These are phyloP conservation scores for Licmophora abbreviata DNA, from an alignment of 108 stramenopile species.

Conservation along the genomic window DNA sequence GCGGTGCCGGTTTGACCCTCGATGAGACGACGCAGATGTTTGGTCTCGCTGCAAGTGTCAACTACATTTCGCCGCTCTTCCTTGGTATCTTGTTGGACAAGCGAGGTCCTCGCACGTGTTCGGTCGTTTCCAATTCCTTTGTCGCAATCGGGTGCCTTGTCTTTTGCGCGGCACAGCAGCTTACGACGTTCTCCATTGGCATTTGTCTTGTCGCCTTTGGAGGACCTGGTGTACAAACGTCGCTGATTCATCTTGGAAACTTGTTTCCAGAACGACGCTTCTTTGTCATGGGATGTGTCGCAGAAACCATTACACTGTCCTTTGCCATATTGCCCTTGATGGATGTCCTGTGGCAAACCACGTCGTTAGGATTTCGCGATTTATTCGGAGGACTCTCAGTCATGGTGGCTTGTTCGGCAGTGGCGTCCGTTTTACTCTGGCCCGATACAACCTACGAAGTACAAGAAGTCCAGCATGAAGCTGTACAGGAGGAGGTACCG, in stretches of 20 bases:
- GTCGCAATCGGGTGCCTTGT: conserved; percentile 17
- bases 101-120: conserved; percentile 20
- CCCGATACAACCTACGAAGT: no score
- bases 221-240: conserved; percentile 20
- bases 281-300: conserved; percentile 15
- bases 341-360: conserved; percentile 15
- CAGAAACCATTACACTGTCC: conserved; percentile 18
- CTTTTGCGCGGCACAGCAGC: conserved; percentile 5
- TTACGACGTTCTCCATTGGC: conserved; percentile 7
- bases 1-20: conserved; percentile 22
- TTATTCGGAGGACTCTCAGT: conserved; percentile 11
- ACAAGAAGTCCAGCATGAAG: no score
- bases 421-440: conserved; percentile 12
- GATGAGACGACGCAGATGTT: conserved; percentile 16
- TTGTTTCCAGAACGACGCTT: conserved; percentile 25
- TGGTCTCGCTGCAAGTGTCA: conserved; percentile 14
- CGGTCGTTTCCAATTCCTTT: conserved; percentile 9
- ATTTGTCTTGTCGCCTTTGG: conserved; percentile 19
- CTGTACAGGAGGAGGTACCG: no score
- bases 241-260: conserved; percentile 28
- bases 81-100: conserved; percentile 24
- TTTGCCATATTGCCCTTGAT: conserved; percentile 30
- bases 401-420: conserved; percentile 5
- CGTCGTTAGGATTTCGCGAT: conserved; percentile 2
- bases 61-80: conserved; percentile 18